Conservation (phyloP, 257 asterid genomes). For the Ilex aquifolium region DNA sequence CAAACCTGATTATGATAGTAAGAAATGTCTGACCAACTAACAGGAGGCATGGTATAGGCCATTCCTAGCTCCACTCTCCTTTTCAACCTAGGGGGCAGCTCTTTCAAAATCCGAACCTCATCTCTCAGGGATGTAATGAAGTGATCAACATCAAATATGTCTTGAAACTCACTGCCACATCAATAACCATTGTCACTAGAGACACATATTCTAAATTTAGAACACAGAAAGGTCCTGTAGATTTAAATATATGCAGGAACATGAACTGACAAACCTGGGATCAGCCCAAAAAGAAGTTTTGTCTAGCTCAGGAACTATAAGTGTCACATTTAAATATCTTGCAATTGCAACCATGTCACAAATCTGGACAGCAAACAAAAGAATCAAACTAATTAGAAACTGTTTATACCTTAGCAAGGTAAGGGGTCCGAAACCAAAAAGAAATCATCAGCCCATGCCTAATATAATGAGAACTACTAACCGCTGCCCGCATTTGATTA, state of each 20-base stretch:
- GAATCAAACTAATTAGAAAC: background rate
- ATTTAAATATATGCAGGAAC: background rate
- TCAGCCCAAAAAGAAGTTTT: slow-evolving; percentile 97
- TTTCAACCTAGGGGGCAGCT: slow-evolving; percentile 84
- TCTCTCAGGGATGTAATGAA: slow-evolving; percentile 86
- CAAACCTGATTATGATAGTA: slow-evolving; percentile 79
- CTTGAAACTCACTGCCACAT: slow-evolving; percentile 79
- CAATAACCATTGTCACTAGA: background rate
- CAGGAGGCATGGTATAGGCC: slow-evolving; percentile 72
- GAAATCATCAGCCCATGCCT: background rate
- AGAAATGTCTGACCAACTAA: slow-evolving; percentile 95
- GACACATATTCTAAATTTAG: too few relatives aligned
- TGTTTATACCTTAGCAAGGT: background rate
- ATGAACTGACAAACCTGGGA: slow-evolving; percentile 58
- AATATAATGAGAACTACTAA: slow-evolving; percentile 27
- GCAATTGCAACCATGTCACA: slow-evolving; percentile 99
- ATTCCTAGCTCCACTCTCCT: slow-evolving; percentile 78
- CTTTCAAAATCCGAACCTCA: slow-evolving; percentile 90
- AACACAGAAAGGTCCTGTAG: background rate
- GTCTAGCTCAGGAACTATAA: slow-evolving; percentile 95
- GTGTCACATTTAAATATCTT: slow-evolving; percentile 81
- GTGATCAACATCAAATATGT: slow-evolving; percentile 91
- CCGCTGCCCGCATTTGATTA: slow-evolving; percentile 98
- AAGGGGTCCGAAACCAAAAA: slow-evolving; percentile 3
- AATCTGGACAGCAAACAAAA: slow-evolving; percentile 42